Conservation (phyloP, 2,329 filamentous ascomycete genomes). For the Pseudogymnoascus sp. region DNA sequence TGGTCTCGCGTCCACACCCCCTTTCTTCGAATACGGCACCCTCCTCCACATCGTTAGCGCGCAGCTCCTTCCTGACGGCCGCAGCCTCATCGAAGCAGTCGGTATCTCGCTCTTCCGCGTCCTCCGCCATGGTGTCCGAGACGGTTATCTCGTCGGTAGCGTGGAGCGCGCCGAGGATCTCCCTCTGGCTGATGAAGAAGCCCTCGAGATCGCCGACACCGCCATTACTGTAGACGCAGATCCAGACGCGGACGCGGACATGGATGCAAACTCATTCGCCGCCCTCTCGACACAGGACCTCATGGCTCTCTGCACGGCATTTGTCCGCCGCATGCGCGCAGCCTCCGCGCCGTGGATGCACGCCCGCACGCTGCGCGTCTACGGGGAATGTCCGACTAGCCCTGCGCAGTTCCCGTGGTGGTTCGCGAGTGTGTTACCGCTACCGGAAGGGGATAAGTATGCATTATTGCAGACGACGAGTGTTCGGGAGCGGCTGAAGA, state of each 20-base stretch:
- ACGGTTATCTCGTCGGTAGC: conserved; percentile 73
- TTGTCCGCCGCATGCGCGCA: conserved; percentile 61
- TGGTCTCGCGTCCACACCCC: conserved; percentile 40
- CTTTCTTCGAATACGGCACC: conserved; percentile 69
- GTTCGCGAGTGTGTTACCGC: conserved; percentile 76
- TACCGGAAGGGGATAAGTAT: conserved; percentile 74
- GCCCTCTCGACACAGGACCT: conserved; percentile 57
- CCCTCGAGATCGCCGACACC: conserved; percentile 63
- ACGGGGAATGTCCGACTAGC: conserved; percentile 71
- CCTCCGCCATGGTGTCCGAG: conserved; percentile 53
- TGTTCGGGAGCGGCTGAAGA: conserved; percentile 74
- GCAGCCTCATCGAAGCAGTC: conserved; percentile 71
- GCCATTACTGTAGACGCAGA: conserved; percentile 25
- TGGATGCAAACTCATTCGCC: neutral
- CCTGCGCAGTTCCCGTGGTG: conserved; percentile 79
- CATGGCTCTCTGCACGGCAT: conserved; percentile 57
- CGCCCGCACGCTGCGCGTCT: conserved; percentile 62
- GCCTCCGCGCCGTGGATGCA: conserved; percentile 69
- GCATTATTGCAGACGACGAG: conserved; percentile 64
- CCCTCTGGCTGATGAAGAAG: conserved; percentile 72
- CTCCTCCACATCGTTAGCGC: conserved; percentile 68
- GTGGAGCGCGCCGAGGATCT: conserved; percentile 76
- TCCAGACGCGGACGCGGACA: conserved; percentile 15
- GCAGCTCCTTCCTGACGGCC: conserved; percentile 69
- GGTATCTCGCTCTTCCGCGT: conserved; percentile 74